These are phyloP conservation scores for Oldenlandia corymbosa DNA, from an alignment of 257 asterid species.

Conservation along the genomic window DNA sequence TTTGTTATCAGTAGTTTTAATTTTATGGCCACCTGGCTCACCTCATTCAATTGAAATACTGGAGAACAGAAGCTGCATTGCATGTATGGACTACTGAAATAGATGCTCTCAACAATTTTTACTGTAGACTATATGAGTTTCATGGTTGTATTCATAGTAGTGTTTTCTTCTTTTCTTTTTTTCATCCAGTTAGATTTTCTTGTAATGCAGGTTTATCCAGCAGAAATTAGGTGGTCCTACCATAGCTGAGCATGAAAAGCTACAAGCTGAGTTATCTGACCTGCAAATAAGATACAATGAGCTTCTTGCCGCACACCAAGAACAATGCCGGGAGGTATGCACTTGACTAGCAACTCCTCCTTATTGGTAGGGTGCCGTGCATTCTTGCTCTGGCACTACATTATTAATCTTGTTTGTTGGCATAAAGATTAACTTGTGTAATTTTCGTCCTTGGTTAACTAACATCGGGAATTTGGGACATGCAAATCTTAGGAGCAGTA, in stretches of 20 bases:
- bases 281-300: conserved; percentile 54
- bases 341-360: not conserved
- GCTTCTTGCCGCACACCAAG: conserved; percentile 61
- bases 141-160: not conserved
- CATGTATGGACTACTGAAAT: not conserved
- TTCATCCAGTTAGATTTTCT: conserved; percentile 4
- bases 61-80: not conserved
- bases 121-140: not conserved
- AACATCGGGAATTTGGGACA: not conserved
- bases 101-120: not conserved
- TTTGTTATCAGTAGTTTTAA: no score
- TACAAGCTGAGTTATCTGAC: conserved; percentile 66
- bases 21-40: no score
- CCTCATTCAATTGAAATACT: not conserved
- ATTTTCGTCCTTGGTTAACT: not conserved
- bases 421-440: not conserved
- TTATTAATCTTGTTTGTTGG: not conserved
- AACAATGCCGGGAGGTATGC: conserved; percentile 64
- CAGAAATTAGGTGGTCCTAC: conserved; percentile 90
- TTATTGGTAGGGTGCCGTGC: not conserved
- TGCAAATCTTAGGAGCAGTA: not conserved
- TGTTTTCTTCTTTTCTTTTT: not conserved
- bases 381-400: not conserved
- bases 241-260: conserved; percentile 70
- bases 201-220: conserved; percentile 64